phyloP scores from a whole-genome alignment of 139 green algal species.

The Chlamydomonas incerta region DNA sequence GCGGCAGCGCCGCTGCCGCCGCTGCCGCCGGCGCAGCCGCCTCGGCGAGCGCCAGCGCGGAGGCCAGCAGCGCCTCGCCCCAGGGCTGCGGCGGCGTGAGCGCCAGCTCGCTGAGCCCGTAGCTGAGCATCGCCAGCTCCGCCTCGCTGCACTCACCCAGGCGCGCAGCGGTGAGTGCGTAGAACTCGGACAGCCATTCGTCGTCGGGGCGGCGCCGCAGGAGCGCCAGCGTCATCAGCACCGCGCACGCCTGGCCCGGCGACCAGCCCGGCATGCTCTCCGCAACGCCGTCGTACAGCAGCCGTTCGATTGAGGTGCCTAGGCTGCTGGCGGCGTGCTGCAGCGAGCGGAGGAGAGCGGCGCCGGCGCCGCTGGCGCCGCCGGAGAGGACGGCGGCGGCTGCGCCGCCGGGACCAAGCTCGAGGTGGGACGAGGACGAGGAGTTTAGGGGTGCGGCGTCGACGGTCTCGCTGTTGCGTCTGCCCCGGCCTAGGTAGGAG shows the following conservation, averaged over 20 bases:
- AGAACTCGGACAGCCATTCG: conserved; percentile 5
- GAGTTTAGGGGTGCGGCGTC: background rate
- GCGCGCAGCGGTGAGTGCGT: background rate
- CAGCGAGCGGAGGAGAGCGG: background rate
- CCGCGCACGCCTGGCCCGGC: background rate
- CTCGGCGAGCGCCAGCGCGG: background rate
- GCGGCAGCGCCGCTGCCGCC: background rate
- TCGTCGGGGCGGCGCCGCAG: background rate
- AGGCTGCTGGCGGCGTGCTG: background rate
- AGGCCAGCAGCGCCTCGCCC: background rate
- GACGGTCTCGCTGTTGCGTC: background rate
- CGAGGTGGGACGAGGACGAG: background rate
- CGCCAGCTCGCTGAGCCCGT: background rate
- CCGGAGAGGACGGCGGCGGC: background rate
- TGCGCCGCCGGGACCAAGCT: background rate
- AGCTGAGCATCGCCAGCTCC: conserved; percentile 29
- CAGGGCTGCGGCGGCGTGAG: background rate
- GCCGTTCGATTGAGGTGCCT: background rate
- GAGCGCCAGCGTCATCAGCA: background rate
- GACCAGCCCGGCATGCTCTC: conserved; percentile 14
- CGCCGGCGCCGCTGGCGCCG: background rate
- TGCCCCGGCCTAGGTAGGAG: conserved; percentile 3
- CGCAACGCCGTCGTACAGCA: background rate
- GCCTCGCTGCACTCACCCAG: background rate
- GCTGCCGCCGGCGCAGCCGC: background rate